These are phyloP conservation scores for Scytalidium sp. DNA, from an alignment of 2,329 filamentous ascomycete genomes.

Conservation along the genomic window DNA sequence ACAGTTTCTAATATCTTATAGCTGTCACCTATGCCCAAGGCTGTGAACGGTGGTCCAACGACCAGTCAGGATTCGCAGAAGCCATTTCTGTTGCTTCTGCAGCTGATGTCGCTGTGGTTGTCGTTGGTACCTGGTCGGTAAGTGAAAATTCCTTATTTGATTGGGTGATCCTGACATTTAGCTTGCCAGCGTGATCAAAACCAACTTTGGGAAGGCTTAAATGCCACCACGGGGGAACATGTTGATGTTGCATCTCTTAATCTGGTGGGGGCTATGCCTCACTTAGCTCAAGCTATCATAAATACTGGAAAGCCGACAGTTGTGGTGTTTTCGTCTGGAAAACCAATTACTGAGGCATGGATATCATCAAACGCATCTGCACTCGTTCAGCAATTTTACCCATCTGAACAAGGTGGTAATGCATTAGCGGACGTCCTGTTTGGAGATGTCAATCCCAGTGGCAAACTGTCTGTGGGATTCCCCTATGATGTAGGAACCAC, in stretches of 20 bases:
- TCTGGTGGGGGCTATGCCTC: constrained; percentile 67
- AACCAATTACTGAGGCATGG: constrained; percentile 72
- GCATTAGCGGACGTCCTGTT: constrained; percentile 78
- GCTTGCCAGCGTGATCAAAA: constrained; percentile 56
- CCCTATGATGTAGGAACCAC: constrained; percentile 64
- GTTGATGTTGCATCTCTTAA: constrained; percentile 63
- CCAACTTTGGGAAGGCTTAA: constrained; percentile 67
- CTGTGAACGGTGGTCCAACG: constrained; percentile 69
- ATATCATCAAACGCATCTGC: constrained; percentile 63
- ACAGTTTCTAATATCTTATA: constrained; percentile 4
- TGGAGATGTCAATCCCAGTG: constrained; percentile 65
- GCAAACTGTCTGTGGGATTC: constrained; percentile 72
- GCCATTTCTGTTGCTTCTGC: constrained; percentile 63
- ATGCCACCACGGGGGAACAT: constrained; percentile 73
- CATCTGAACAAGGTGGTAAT: constrained; percentile 77
- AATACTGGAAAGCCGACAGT: constrained; percentile 72
- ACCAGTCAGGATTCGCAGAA: constrained; percentile 64
- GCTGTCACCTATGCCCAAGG: constrained; percentile 64
- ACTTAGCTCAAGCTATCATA: constrained; percentile 64
- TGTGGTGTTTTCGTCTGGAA: constrained; percentile 79
- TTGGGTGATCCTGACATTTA: not conserved
- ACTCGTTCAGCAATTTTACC: constrained; percentile 73
- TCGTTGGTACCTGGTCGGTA: constrained; percentile 70
- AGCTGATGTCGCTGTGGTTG: constrained; percentile 69
- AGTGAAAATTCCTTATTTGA: constrained; percentile 2